phyloP scores from a whole-genome alignment of 108 stramenopile genomes.

The Cyclotella sp. region DNA sequence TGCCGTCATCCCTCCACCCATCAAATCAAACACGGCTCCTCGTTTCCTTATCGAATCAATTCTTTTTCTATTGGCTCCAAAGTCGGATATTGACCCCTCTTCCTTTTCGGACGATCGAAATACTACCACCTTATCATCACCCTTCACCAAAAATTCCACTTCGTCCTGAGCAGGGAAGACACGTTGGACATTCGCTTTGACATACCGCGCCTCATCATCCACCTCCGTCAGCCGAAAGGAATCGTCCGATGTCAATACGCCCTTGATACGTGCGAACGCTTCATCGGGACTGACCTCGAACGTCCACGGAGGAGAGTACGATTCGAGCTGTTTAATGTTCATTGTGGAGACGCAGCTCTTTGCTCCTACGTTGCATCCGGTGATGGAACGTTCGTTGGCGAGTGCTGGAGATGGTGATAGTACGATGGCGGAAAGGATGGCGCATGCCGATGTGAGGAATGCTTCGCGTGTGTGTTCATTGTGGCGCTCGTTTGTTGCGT shows the following conservation, averaged over 20 bases:
- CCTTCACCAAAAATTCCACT: slow-evolving; percentile 73
- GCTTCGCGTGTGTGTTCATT: slow-evolving; percentile 10
- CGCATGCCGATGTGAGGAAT: slow-evolving; percentile 8
- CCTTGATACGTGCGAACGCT: slow-evolving; percentile 78
- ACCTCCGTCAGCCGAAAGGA: slow-evolving; percentile 51
- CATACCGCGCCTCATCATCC: slow-evolving; percentile 59
- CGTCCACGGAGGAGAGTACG: slow-evolving; percentile 83
- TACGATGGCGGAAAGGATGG: neutral
- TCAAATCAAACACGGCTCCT: slow-evolving; percentile 75
- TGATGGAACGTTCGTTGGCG: slow-evolving; percentile 11
- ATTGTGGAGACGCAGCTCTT: slow-evolving; percentile 77
- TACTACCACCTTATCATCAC: slow-evolving; percentile 71
- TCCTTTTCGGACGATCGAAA: slow-evolving; percentile 58
- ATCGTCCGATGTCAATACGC: slow-evolving; percentile 64
- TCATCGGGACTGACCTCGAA: slow-evolving; percentile 72
- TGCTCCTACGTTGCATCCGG: slow-evolving; percentile 21
- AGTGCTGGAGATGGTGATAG: slow-evolving; percentile 5
- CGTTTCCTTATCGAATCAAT: slow-evolving; percentile 69
- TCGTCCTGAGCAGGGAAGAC: slow-evolving; percentile 47
- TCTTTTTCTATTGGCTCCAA: slow-evolving; percentile 69
- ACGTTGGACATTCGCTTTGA: slow-evolving; percentile 64
- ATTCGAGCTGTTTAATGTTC: slow-evolving; percentile 66
- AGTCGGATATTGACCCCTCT: slow-evolving; percentile 62
- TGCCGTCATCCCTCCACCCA: slow-evolving; percentile 71
- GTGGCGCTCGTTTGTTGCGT: neutral